phyloP scores from a whole-genome alignment of 1,139 yeast species.

The Suhomyces taliae region DNA sequence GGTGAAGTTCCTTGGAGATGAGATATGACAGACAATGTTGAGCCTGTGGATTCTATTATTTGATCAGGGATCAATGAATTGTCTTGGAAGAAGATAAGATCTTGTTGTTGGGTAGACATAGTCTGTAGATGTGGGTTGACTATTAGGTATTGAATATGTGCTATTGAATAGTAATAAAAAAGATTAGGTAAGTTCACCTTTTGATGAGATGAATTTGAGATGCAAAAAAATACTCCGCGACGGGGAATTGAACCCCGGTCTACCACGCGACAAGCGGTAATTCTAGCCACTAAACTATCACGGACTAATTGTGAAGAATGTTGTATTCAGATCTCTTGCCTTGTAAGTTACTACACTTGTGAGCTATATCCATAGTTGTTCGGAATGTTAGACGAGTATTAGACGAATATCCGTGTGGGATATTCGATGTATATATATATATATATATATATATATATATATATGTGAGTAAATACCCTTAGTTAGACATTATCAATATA shows the following conservation, averaged over 20 bases:
- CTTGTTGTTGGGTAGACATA: constrained; percentile 50
- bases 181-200: too few species aligned
- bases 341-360: too few species aligned
- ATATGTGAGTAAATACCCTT: too few species aligned
- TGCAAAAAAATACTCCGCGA: constrained; percentile 46
- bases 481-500: too few species aligned
- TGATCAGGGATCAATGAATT: constrained; percentile 43
- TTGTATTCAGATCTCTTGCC: too few species aligned
- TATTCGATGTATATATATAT: too few species aligned
- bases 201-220: background rate
- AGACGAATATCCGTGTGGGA: too few species aligned
- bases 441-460: too few species aligned
- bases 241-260: constrained; percentile 75
- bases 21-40: constrained; percentile 47
- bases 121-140: background rate
- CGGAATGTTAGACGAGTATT: too few species aligned
- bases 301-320: constrained; percentile 26
- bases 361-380: too few species aligned
- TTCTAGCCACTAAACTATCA: constrained; percentile 51
- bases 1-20: constrained; percentile 66
- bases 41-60: constrained; percentile 20
- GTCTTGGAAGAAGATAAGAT: constrained; percentile 55
- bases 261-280: constrained; percentile 58
- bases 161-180: too few species aligned
- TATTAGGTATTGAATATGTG: too few species aligned